These are phyloP conservation scores for Botrytis fabae DNA, from an alignment of 2,329 filamentous ascomycete genomes.

Conservation along the genomic window DNA sequence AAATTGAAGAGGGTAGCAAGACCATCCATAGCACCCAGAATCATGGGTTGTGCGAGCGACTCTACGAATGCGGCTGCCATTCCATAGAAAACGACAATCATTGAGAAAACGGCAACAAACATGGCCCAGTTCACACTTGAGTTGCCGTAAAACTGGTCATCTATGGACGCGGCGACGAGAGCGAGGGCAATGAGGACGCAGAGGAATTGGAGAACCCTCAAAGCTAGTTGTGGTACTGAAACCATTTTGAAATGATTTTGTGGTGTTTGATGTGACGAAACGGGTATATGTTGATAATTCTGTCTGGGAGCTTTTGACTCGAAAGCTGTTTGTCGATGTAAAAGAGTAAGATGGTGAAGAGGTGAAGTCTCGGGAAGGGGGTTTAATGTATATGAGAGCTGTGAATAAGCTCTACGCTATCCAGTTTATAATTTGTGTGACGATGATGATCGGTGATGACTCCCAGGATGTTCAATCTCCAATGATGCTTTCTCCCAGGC, in stretches of 20 bases:
- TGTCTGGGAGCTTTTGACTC: background rate
- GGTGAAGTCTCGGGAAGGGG: background rate
- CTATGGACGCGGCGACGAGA: constrained; percentile 40
- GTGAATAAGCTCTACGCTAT: constrained; percentile 10
- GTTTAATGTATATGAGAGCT: background rate
- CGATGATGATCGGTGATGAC: constrained; percentile 11
- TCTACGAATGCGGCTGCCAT: constrained; percentile 57
- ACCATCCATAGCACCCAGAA: constrained; percentile 57
- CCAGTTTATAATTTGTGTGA: background rate
- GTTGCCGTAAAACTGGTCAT: constrained; percentile 60
- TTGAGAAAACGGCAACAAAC: constrained; percentile 66
- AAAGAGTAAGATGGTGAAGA: background rate
- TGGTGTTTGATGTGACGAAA: background rate
- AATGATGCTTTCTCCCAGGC: background rate
- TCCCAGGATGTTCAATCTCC: background rate
- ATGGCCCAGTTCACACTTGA: constrained; percentile 60
- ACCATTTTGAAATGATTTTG: constrained; percentile 28
- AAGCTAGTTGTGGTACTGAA: constrained; percentile 30
- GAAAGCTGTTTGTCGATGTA: background rate
- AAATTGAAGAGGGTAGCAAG: constrained; percentile 65
- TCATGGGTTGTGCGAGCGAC: constrained; percentile 50
- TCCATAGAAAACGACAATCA: constrained; percentile 65
- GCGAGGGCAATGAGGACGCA: constrained; percentile 38
- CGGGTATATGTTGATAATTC: background rate
- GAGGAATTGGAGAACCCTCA: constrained; percentile 37